These are phyloP conservation scores for Boletus fagicola DNA, from an alignment of 768 basidiomycete species.

Conservation along the genomic window DNA sequence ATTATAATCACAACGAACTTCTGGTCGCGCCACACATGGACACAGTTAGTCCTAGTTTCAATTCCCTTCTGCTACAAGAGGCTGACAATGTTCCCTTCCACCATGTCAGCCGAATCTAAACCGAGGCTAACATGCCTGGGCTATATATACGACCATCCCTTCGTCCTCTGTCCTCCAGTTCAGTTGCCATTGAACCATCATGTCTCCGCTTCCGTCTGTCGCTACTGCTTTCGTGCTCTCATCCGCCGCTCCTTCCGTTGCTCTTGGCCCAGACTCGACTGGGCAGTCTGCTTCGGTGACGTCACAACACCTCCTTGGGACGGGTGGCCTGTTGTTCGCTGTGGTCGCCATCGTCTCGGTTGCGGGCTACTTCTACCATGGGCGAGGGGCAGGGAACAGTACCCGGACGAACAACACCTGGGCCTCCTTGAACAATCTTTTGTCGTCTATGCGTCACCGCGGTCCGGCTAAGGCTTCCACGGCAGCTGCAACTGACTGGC, in stretches of 20 bases:
- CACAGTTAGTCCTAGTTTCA: neutral
- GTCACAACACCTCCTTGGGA: conserved; percentile 3
- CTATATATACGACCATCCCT: conserved; percentile 5
- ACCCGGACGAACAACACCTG: neutral
- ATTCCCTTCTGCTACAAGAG: neutral
- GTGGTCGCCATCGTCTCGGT: conserved; percentile 13
- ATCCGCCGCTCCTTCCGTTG: neutral
- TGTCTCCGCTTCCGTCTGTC: conserved; percentile 20
- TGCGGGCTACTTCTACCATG: conserved; percentile 15
- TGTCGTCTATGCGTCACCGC: conserved; percentile 9
- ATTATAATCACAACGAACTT: no score
- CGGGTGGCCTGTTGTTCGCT: conserved; percentile 18
- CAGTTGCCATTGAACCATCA: conserved; percentile 4
- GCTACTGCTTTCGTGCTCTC: conserved; percentile 5
- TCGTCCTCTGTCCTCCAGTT: neutral
- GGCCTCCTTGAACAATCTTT: conserved; percentile 4
- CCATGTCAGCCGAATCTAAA: conserved; percentile 3
- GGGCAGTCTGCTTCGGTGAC: neutral
- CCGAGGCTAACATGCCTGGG: conserved; percentile 3
- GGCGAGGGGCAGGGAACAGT: neutral
- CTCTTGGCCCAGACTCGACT: neutral
- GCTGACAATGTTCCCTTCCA: conserved; percentile 8
- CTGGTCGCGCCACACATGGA: no score
- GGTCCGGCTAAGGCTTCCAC: neutral
- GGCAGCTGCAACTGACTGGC: neutral